A percentile compares a stretch with the other conserved stretches of the same genome.
Conservation (phyloP, 1,284 basidiomycete species). For the Tilletia indica region DNA sequence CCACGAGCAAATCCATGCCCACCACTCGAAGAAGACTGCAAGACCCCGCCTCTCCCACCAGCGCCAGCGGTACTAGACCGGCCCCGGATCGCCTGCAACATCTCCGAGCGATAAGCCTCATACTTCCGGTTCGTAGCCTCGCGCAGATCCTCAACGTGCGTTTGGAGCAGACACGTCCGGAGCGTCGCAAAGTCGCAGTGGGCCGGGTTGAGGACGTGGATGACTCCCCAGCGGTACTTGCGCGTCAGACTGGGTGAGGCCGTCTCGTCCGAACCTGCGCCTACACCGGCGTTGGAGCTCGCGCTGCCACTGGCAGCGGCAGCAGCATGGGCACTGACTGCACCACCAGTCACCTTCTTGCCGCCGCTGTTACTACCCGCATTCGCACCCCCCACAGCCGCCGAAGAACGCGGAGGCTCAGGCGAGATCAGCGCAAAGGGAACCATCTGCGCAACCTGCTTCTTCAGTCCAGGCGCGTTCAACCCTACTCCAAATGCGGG, state of each 20-base stretch:
- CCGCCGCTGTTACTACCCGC: constrained; percentile 58
- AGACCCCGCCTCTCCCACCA: neutral
- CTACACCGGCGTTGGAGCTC: too few relatives aligned
- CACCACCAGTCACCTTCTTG: constrained; percentile 56
- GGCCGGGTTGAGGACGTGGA: constrained; percentile 75
- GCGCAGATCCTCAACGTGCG: constrained; percentile 15
- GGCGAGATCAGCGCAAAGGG: constrained; percentile 22
- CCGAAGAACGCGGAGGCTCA: neutral
- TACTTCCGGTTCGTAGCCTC: constrained; percentile 16
- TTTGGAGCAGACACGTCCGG: constrained; percentile 67
- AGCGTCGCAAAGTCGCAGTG: constrained; percentile 80
- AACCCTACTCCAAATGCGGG: neutral
- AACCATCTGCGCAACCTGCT: constrained; percentile 13
- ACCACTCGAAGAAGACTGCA: neutral
- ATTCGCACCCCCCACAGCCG: neutral
- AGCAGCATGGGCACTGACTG: too few relatives aligned
- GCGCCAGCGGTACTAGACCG: neutral
- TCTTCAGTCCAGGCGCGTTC: neutral
- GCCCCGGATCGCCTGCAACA: constrained; percentile 13
- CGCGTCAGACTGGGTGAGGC: constrained; percentile 60
- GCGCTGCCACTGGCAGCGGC: too few relatives aligned
- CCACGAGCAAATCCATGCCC: neutral
- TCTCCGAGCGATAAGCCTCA: constrained; percentile 15
- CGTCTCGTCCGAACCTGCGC: constrained; percentile 29
- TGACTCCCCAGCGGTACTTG: constrained; percentile 75